phyloP scores from a whole-genome alignment of 805 yeast genomes.

The Barnettozyma populi region DNA sequence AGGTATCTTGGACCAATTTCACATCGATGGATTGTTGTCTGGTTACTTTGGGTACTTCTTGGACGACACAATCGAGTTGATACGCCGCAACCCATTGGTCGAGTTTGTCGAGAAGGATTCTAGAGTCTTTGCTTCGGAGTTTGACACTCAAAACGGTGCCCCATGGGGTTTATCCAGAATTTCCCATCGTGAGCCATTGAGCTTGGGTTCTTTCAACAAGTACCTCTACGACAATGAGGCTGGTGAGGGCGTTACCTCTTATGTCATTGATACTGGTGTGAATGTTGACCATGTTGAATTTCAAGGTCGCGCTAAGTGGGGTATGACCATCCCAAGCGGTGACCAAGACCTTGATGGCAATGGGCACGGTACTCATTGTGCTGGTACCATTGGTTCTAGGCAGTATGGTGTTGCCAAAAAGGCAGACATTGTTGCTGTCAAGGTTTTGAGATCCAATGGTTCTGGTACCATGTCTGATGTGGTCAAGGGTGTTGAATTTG shows the following conservation, averaged over 20 bases:
- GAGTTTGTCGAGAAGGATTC: constrained; percentile 74
- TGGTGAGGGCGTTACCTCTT: constrained; percentile 81
- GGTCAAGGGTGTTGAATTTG: constrained; percentile 78
- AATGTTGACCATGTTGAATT: constrained; percentile 71
- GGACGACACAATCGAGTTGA: constrained; percentile 64
- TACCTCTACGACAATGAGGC: constrained; percentile 68
- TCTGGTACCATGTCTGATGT: constrained; percentile 82
- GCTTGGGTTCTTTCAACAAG: constrained; percentile 64
- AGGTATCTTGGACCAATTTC: constrained; percentile 57
- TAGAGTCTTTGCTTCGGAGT: constrained; percentile 55
- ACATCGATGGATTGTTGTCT: constrained; percentile 48
- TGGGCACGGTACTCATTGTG: constrained; percentile 96
- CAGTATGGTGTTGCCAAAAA: constrained; percentile 81
- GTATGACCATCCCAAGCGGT: constrained; percentile 70
- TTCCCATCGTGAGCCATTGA: constrained; percentile 71
- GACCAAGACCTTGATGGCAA: constrained; percentile 74
- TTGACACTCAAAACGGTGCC: constrained; percentile 71
- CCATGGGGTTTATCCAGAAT: constrained; percentile 95
- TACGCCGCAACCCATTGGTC: constrained; percentile 61
- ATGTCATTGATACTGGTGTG: constrained; percentile 88
- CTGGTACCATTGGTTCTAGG: constrained; percentile 87
- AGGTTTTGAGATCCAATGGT: constrained; percentile 78
- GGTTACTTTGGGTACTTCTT: constrained; percentile 89
- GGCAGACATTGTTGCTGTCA: constrained; percentile 75
- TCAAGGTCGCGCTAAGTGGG: constrained; percentile 82